Base-by-base conservation (phyloP, 306 rosid genomes). In the Vigna unguiculata region DNA sequence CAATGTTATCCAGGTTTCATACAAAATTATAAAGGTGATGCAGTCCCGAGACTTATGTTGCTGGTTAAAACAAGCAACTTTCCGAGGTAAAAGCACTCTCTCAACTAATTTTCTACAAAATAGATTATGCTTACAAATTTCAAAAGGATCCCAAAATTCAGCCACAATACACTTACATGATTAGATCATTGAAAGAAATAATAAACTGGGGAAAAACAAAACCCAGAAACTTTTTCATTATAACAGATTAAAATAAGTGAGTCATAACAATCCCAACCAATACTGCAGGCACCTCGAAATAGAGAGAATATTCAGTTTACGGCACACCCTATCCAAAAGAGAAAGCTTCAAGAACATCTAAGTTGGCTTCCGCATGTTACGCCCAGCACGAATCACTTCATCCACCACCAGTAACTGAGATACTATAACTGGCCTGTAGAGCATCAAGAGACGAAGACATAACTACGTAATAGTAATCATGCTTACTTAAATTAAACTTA, bases 381-480 rank as follows among this genome's bases (percentile, higher is more conserved):
- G 93, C 45, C 99, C 99, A n/a, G 97, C 99, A 24, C 99, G 97
- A 65, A 95, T 92, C 13, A 95, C 97, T 89, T 95, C 99, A 72
- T 95, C 99, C 46, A 95, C 99, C 90, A 95, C 78, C 51, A 95
- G 88, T 87, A 95, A 78, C 64, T 95, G 99, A 45, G 97, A 92
- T 48, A 95, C 90, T 77, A 95, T 92, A 59, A 95, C 96, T 7
- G 99, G 99, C 89, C 98, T 95, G 96, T 64, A 84, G 38, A 82
- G 16, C 53, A 75, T 10, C 17, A 46, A 43, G 51, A 46, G 24
- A 65, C 15, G 40, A 45, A 74, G 53, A 32, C 21, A 59, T 60
- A 8, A 58, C 9, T 49, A 48, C 25, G 19, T n/a, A 22, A 41
- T 16, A 25, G 57, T n/a, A 21, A 84, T 28, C 65, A 49, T 64